Conservation (phyloP, 768 basidiomycete genomes). For the Auricularia auricula-judae region DNA sequence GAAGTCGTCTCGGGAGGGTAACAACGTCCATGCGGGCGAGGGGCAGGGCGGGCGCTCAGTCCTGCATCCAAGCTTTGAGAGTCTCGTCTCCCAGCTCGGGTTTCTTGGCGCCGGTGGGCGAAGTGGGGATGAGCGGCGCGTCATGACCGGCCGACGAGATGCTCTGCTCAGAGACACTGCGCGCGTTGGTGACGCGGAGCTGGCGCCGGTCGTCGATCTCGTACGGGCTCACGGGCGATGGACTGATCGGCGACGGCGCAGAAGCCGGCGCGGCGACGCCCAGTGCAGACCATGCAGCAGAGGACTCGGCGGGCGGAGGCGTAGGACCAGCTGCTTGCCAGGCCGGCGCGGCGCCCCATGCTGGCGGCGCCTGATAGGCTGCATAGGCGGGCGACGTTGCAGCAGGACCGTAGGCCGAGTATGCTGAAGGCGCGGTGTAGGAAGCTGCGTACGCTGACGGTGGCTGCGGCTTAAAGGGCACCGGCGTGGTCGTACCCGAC, state of each 20-base stretch:
- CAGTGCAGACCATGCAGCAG: neutral
- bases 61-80: neutral
- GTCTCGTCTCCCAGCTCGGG: neutral
- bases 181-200: neutral
- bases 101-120: neutral
- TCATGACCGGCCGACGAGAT: neutral
- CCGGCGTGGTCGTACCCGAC: neutral
- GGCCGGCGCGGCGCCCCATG: neutral
- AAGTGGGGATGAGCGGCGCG: neutral
- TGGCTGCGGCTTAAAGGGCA: neutral
- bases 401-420: neutral
- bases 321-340: neutral
- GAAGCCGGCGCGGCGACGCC: neutral
- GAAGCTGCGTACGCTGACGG: neutral
- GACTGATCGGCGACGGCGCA: neutral
- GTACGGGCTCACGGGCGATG: neutral
- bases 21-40: too few relatives aligned
- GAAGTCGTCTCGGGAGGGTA: too few relatives aligned
- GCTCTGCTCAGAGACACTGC: neutral
- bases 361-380: neutral
- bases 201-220: neutral
- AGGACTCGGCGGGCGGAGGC: neutral
- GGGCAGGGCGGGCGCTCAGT: neutral
- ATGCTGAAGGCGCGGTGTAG: neutral
- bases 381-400: neutral